Evolutionary conservation across 306 rosid species (phyloP), one percentile per base, ranked within the genome.

Genomic region (Lupinus albus): DNA sequence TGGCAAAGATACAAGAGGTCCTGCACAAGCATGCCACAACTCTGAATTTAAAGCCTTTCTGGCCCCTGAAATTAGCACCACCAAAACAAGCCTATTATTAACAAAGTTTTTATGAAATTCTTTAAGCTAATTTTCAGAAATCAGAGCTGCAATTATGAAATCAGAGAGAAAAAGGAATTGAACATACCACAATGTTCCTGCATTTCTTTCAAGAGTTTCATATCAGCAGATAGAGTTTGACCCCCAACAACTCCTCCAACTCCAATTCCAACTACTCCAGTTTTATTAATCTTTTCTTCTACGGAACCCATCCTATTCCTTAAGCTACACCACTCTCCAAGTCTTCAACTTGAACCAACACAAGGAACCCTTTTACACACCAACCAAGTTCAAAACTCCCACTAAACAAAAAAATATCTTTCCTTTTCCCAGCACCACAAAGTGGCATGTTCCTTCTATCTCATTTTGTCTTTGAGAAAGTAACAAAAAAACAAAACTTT

Each of bases 21-120:
- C 99, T 11, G 97, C 99, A 72, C 99, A 94, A 73, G 99, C 97
- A 74, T 94, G 97, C 99, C 99, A 94, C 60, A 94, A 25, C 84
- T 94, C 99, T 1, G 97, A 86, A 80, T 80, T 94, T 45, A 94
- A 85, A 55, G 83, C 76, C 87, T 87, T 90, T 65, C 85, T 73
- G 14, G 76, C 77, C 61, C 90, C 99, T 94, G 87, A 76, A 69
- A 69, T 58, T 61, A 71, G 66, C 46, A 61, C 6, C 42, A 47
- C 32, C 17, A 39, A 68, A 12, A 4, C 20, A 56, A 68, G 16
- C 9, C 11, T 45, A 49, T 49, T 11, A 42, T 42, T 11, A 42
- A 9, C 4, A 39, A 39, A 39, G 4, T 39, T 39, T 39, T 36
- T 3, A 36, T 7, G 41, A 9, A 39, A 2, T 8, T 8, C 2